Conservation (phyloP, 2,329 filamentous ascomycete species). For the Fusarium longipes region DNA sequence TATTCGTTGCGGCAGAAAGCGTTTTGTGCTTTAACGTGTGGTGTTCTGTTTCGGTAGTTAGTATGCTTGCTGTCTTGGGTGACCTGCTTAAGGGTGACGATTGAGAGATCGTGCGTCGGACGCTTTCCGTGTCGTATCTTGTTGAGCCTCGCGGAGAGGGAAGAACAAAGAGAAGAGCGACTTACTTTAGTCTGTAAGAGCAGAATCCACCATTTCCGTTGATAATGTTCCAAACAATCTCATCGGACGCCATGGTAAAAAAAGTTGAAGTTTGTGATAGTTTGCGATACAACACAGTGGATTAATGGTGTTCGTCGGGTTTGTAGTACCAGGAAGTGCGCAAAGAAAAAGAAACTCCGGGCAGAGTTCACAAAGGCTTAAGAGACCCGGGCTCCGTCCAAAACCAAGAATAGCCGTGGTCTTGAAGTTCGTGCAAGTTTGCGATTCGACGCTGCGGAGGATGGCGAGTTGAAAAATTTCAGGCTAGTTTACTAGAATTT, state of each 20-base stretch:
- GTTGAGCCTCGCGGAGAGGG: neutral
- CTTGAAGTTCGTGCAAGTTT: neutral
- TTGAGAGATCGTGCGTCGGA: neutral
- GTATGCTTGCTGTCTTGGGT: slow-evolving; percentile 1
- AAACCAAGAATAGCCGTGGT: neutral
- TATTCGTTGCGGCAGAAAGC: slow-evolving; percentile 93
- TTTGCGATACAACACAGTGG: neutral
- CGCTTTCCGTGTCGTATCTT: neutral
- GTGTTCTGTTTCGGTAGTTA: slow-evolving; percentile 66
- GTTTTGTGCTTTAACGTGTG: neutral
- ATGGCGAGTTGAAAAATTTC: neutral
- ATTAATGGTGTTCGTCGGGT: neutral
- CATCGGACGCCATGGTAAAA: slow-evolving; percentile 82
- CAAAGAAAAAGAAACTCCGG: neutral
- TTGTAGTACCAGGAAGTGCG: neutral
- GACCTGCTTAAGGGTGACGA: neutral
- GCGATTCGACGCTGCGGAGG: neutral
- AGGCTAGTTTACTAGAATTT: neutral
- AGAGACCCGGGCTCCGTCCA: neutral
- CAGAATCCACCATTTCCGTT: slow-evolving; percentile 85
- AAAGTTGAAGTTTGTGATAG: neutral
- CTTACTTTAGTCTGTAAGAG: slow-evolving; percentile 91
- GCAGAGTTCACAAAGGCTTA: neutral
- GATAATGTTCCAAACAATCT: slow-evolving; percentile 97
- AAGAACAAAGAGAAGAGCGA: neutral